Evolutionary conservation across 2,329 filamentous ascomycete species (phyloP), one percentile per base, ranked within the genome.

Genomic region (Alternaria angustiovoidea): DNA sequence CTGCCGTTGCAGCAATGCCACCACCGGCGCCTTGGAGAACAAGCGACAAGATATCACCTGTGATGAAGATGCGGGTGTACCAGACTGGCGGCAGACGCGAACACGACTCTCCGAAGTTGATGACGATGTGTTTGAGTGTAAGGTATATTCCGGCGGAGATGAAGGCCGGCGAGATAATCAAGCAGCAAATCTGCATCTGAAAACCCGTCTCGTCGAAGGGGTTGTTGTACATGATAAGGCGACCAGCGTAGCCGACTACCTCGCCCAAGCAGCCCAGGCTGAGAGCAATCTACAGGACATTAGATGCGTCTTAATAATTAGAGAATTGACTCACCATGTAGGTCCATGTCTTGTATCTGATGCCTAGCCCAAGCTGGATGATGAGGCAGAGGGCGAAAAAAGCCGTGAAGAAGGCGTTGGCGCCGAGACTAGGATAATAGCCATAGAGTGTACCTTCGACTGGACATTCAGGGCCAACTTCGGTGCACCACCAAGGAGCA

Each of bases 31-130:
- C 86, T 72, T 89, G 87, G 5, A 88, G 75, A 12, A 86, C 64
- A n/a, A 89, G 81, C n/a, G 83, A 85, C 54, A 86, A 66, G 42
- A 88, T 64, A 64, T 89, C 87, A 67, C 84, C 86, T n/a, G 78
- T 70, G 64, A 89, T 85, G 75, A 89, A 89, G 61, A 88, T 82
- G 73, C 83, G 83, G 11, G 86, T 87, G 72, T 87, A 88, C 53
- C 82, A 73, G 5, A 62, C 65, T 0, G 76, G 71, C 7, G 62
- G 61, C 3, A 79, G 63, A 24, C 72, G 62, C 1, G 73, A 77
- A 68, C 72, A 73, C 0, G 59, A 54, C 39, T 71, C 62, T 41
- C 87, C 87, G 54, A 87, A 85, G 49, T 81, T 80, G n/a, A 85
- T 72, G 56, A 88, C 83, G 62, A 88, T 81, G 52, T 87, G 84